Conservation (phyloP, 2,329 filamentous ascomycete genomes). For the Pyrenochaeta sp. region DNA sequence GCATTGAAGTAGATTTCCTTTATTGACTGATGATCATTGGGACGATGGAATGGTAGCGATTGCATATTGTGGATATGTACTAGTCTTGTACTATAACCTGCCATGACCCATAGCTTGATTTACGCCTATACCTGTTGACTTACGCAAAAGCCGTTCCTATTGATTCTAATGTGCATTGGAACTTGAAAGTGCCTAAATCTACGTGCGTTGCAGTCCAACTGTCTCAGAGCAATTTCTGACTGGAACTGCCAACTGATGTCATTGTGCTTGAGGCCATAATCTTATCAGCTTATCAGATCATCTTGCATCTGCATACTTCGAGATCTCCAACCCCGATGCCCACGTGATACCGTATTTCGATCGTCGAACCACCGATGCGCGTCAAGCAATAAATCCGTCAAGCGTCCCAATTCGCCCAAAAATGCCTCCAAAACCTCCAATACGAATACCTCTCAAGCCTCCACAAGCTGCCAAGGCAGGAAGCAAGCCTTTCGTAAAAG, state of each 20-base stretch:
- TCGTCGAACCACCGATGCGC: constrained; percentile 10
- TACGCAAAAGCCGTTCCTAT: too few species aligned
- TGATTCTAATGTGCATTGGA: too few species aligned
- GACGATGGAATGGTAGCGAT: constrained; percentile 37
- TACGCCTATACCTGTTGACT: constrained; percentile 26
- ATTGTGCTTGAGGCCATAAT: constrained; percentile 14
- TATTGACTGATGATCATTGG: constrained; percentile 35
- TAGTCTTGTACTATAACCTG: constrained; percentile 47
- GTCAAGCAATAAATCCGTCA: constrained; percentile 5
- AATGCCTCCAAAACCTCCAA: constrained; percentile 37
- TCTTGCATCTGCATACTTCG: background rate
- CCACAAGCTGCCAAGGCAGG: constrained; percentile 5
- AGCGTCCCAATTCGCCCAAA: background rate
- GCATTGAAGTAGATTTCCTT: constrained; percentile 54
- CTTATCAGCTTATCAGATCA: constrained; percentile 14
- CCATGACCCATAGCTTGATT: constrained; percentile 34
- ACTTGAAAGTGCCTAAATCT: too few species aligned
- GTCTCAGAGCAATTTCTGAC: too few species aligned
- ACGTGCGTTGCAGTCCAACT: too few species aligned
- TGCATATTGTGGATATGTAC: constrained; percentile 50
- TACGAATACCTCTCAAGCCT: constrained; percentile 20
- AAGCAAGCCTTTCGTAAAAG: constrained; percentile 4
- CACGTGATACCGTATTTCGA: constrained; percentile 18
- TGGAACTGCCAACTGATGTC: constrained; percentile 21
- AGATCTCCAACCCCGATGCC: background rate